Conservation (phyloP, 108 stramenopile species). For the Thalassiosira profunda region DNA sequence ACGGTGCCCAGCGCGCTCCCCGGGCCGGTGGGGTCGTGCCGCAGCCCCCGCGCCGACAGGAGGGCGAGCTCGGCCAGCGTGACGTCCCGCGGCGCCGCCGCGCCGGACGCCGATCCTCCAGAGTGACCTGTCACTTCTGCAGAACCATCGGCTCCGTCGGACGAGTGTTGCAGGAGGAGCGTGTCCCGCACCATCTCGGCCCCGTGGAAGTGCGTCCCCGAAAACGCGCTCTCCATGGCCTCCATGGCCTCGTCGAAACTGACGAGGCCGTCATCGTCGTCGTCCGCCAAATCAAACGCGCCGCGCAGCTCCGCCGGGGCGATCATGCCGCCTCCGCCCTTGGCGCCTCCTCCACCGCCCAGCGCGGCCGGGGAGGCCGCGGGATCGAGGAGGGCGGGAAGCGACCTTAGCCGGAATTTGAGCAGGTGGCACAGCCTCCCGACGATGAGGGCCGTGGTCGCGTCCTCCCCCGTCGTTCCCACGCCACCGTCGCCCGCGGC, state of each 20-base stretch:
- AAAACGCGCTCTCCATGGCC: conserved; percentile 89
- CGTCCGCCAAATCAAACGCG: conserved; percentile 90
- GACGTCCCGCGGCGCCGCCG: conserved; percentile 64
- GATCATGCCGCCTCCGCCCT: conserved; percentile 75
- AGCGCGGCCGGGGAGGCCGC: conserved; percentile 75
- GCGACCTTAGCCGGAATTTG: conserved; percentile 82
- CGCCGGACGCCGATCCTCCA: conserved; percentile 10
- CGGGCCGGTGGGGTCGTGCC: conserved; percentile 71
- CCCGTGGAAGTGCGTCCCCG: conserved; percentile 88
- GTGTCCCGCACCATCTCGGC: conserved; percentile 92
- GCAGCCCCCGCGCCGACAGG: conserved; percentile 80
- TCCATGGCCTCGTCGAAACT: conserved; percentile 92
- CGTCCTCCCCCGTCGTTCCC: conserved; percentile 51
- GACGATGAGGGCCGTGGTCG: conserved; percentile 79
- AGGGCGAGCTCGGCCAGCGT: conserved; percentile 84
- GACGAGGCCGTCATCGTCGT: conserved; percentile 88
- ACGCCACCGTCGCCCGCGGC: not conserved
- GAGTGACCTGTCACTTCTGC: too few species aligned
- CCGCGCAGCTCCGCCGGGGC: conserved; percentile 74
- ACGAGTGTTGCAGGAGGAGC: conserved; percentile 56
- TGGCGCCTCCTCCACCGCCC: conserved; percentile 35
- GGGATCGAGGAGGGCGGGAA: conserved; percentile 81
- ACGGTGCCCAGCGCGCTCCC: conserved; percentile 90
- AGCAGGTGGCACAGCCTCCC: conserved; percentile 86
- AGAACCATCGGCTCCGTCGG: conserved; percentile 23